Evolutionary conservation across 768 basidiomycete genomes (phyloP).

Genomic region (Cantharellus cinnabarinus): DNA sequence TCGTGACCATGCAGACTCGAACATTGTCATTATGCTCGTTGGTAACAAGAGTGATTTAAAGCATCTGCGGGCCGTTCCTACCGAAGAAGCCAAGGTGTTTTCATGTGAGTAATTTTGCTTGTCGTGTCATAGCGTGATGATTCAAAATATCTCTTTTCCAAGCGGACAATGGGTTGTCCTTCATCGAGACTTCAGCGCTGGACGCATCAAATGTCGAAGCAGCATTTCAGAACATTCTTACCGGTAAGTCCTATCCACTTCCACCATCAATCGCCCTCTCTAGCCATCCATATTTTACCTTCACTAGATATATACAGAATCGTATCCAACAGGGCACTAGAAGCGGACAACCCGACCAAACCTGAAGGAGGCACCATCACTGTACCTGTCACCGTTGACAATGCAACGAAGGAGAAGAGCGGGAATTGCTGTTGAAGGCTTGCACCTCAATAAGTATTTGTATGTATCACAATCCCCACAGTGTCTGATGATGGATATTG

Average conservation of each 20-base stretch:
- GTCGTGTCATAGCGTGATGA: neutral
- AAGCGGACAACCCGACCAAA: slow-evolving; percentile 54
- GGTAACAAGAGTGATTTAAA: slow-evolving; percentile 99
- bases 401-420: slow-evolving; percentile 18
- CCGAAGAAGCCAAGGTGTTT: slow-evolving; percentile 90
- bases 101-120: slow-evolving; percentile 27
- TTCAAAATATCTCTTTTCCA: neutral
- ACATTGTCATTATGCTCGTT: slow-evolving; percentile 89
- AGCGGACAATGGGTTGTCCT: slow-evolving; percentile 84
- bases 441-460: neutral
- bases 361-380: slow-evolving; percentile 68
- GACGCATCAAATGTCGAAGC: slow-evolving; percentile 97
- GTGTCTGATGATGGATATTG: too few relatives aligned
- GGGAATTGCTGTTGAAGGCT: slow-evolving; percentile 20
- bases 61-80: slow-evolving; percentile 87
- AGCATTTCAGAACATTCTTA: slow-evolving; percentile 92
- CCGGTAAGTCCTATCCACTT: slow-evolving; percentile 33
- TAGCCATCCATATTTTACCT: neutral
- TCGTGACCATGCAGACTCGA: slow-evolving; percentile 82
- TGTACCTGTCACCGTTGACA: slow-evolving; percentile 44
- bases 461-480: too few relatives aligned
- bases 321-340: slow-evolving; percentile 87
- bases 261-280: neutral
- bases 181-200: slow-evolving; percentile 98
- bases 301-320: slow-evolving; percentile 85